phyloP scores from a whole-genome alignment of 306 rosid species.

The Chamaecrista fasciculata region DNA sequence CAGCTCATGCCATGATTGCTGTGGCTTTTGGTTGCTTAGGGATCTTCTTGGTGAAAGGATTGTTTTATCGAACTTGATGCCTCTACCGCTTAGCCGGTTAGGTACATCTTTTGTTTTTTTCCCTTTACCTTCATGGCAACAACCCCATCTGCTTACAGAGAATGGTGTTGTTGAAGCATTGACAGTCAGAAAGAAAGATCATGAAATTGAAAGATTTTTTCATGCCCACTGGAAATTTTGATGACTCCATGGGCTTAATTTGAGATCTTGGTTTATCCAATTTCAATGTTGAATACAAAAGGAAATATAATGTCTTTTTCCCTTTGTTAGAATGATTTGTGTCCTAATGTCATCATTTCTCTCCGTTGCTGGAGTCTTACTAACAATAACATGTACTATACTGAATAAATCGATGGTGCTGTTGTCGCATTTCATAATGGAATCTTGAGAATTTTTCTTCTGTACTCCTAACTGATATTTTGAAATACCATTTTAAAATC shows the following conservation, averaged over 20 bases:
- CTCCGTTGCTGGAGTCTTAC: too few relatives aligned
- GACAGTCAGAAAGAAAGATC: constrained; percentile 24
- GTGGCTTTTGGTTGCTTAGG: constrained; percentile 74
- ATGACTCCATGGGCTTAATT: constrained; percentile 34
- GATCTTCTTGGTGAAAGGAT: constrained; percentile 55
- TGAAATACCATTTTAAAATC: too few relatives aligned
- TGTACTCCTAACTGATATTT: too few relatives aligned
- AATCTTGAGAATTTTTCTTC: too few relatives aligned
- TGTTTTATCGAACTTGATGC: constrained; percentile 50
- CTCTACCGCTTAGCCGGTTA: constrained; percentile 2
- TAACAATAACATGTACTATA: too few relatives aligned
- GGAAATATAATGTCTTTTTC: not conserved
- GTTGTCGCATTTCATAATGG: too few relatives aligned
- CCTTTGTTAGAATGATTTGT: not conserved
- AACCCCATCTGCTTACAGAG: constrained; percentile 46
- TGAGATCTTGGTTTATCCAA: constrained; percentile 11
- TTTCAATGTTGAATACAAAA: constrained; percentile 11
- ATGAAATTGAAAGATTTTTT: constrained; percentile 21
- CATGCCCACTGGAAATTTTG: constrained; percentile 38
- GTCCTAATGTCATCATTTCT: not conserved
- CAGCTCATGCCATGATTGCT: constrained; percentile 41
- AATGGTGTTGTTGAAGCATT: constrained; percentile 37
- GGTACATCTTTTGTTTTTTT: not conserved
- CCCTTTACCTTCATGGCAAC: not conserved
- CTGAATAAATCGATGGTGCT: too few relatives aligned